phyloP scores from a whole-genome alignment of 305 asterid genomes.

The Fraxinus platypoda region DNA sequence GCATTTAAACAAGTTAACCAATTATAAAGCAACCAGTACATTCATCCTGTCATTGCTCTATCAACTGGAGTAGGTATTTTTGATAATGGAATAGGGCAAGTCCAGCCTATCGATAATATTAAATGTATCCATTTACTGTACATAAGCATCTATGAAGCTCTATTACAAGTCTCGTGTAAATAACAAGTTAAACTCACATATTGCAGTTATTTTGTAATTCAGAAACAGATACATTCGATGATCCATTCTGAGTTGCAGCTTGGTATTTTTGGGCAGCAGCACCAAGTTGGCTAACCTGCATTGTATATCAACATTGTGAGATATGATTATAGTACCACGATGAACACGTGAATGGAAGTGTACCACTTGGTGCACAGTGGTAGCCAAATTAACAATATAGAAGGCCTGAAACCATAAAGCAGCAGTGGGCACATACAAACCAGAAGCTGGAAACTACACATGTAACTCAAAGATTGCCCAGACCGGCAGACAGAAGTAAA shows the following conservation, averaged over 20 bases:
- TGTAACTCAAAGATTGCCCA: not conserved
- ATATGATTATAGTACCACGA: not conserved
- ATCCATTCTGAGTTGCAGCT: slow-evolving; percentile 34
- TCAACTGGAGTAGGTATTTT: not conserved
- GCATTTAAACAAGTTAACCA: not conserved
- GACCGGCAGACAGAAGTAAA: not conserved
- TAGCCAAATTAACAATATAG: not conserved
- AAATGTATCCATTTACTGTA: not conserved
- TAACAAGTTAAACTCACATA: slow-evolving; percentile 31
- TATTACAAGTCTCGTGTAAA: not conserved
- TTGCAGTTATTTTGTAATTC: slow-evolving; percentile 37
- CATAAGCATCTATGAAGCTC: not conserved
- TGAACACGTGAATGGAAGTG: not conserved
- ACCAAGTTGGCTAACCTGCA: slow-evolving; percentile 45
- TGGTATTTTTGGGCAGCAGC: slow-evolving; percentile 44
- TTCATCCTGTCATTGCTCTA: not conserved
- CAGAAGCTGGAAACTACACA: not conserved
- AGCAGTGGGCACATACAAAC: not conserved
- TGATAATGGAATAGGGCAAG: not conserved
- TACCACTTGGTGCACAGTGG: not conserved
- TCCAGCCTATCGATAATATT: not conserved
- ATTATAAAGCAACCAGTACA: not conserved
- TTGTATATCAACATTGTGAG: not conserved
- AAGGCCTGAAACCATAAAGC: not conserved
- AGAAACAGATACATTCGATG: slow-evolving; percentile 24